Evolutionary conservation across 345 rosid species (phyloP).

Genomic region (Toxicodendron radicans): DNA sequence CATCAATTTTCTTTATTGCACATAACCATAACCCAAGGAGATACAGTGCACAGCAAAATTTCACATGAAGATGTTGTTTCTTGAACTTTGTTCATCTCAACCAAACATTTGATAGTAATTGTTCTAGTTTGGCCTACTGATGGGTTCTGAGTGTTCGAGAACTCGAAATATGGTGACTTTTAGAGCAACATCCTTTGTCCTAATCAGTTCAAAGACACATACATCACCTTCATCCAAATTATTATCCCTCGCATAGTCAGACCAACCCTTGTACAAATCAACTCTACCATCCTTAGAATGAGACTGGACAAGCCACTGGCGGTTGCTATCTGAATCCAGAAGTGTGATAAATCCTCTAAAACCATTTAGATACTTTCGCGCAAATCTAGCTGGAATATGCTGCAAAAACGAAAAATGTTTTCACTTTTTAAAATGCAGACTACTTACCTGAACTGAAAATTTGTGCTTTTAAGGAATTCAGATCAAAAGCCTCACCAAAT

Average conservation of each 20-base stretch:
- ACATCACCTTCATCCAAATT: constrained; percentile 59
- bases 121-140: background rate
- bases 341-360: constrained; percentile 42
- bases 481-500: constrained; percentile 33
- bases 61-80: background rate
- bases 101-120: background rate
- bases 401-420: constrained; percentile 20
- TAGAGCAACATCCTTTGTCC: constrained; percentile 35
- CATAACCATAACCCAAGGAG: background rate
- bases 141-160: constrained; percentile 25
- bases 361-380: constrained; percentile 40
- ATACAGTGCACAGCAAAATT: background rate
- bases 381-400: constrained; percentile 54
- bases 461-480: background rate
- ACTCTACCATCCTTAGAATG: constrained; percentile 27
- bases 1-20: background rate
- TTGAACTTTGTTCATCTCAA: background rate
- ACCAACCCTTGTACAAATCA: constrained; percentile 58
- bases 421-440: background rate
- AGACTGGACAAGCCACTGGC: constrained; percentile 52
- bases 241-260: constrained; percentile 50
- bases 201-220: constrained; percentile 56
- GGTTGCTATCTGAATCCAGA: constrained; percentile 36
- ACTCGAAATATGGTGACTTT: constrained; percentile 57
- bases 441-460: background rate